A percentile compares a stretch with the other conserved stretches of the same genome.
phyloP scores from a whole-genome alignment of 345 rosid species.

The Euphorbia lathyris region DNA sequence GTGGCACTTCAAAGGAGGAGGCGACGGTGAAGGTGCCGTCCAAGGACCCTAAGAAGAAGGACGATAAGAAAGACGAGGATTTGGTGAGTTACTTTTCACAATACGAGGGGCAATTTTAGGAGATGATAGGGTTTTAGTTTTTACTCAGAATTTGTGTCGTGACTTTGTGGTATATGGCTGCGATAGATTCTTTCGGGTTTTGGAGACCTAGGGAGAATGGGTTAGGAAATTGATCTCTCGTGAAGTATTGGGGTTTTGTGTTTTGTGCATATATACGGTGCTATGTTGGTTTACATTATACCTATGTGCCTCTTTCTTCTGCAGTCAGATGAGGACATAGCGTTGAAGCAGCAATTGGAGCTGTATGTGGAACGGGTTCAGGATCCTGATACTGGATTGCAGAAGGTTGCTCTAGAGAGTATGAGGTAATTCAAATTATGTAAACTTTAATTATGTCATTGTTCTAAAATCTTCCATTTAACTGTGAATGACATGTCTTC shows the following conservation, averaged over 20 bases:
- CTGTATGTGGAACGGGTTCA: constrained; percentile 91
- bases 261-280: background rate
- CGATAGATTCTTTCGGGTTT: background rate
- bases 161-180: too few species aligned
- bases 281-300: background rate
- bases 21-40: constrained; percentile 56
- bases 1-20: constrained; percentile 47
- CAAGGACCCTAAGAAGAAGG: constrained; percentile 86
- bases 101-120: too few species aligned
- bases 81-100: constrained; percentile 53
- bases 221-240: background rate
- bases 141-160: too few species aligned
- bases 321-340: constrained; percentile 94
- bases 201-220: background rate
- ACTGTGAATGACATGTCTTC: background rate
- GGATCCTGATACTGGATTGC: constrained; percentile 81
- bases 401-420: constrained; percentile 89
- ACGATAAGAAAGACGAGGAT: constrained; percentile 90
- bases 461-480: background rate
- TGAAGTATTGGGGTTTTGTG: background rate
- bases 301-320: background rate
- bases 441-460: background rate
- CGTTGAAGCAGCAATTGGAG: constrained; percentile 89
- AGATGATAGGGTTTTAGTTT: too few species aligned
- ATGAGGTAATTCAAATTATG: constrained; percentile 62